These are phyloP conservation scores for Neonectria coccinea DNA, from an alignment of 2,329 filamentous ascomycete species.

Conservation along the genomic window DNA sequence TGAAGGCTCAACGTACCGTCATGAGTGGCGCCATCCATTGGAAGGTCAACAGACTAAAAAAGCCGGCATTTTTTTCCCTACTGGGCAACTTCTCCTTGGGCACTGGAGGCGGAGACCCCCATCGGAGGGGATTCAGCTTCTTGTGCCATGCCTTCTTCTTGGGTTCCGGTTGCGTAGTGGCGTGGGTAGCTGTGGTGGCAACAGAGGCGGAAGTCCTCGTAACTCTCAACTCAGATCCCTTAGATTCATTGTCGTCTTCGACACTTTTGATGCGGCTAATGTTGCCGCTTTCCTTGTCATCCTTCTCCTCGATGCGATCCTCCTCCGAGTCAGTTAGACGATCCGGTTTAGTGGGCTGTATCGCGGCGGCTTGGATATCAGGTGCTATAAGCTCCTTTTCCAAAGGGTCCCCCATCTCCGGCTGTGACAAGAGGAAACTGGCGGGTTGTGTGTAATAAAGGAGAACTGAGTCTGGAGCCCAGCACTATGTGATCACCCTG, in stretches of 20 bases:
- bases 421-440: conserved; percentile 12
- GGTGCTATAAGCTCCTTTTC: conserved; percentile 47
- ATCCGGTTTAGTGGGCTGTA: conserved; percentile 42
- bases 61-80: conserved; percentile 77
- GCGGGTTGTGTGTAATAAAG: conserved; percentile 6
- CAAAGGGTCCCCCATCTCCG: conserved; percentile 43
- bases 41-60: conserved; percentile 83
- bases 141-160: conserved; percentile 72
- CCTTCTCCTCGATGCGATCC: conserved; percentile 31
- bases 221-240: conserved; percentile 37
- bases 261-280: conserved; percentile 19
- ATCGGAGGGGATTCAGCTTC: conserved; percentile 70
- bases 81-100: conserved; percentile 67
- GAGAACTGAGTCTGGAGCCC: not conserved
- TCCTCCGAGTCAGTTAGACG: conserved; percentile 35
- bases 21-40: conserved; percentile 93
- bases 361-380: conserved; percentile 46
- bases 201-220: conserved; percentile 67
- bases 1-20: conserved; percentile 64
- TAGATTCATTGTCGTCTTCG: conserved; percentile 30
- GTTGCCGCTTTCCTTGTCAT: conserved; percentile 27
- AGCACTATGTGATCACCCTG: not conserved
- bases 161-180: conserved; percentile 50
- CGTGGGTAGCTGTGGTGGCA: conserved; percentile 61
- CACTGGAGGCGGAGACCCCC: conserved; percentile 67